Conservation (phyloP, 371 early-diverging fungal species). For the Mucor racemosus region DNA sequence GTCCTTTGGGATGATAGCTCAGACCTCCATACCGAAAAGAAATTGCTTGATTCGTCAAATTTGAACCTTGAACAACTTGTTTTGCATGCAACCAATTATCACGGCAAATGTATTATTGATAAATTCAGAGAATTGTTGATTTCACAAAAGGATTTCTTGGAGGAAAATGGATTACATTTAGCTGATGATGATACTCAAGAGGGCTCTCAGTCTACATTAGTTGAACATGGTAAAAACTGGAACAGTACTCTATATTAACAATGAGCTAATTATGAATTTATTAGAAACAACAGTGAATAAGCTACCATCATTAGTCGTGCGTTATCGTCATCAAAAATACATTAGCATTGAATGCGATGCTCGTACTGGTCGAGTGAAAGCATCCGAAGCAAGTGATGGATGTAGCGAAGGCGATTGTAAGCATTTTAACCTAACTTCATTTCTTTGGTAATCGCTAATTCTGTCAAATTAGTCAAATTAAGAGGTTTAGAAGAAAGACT, state of each 20-base stretch:
- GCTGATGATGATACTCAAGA: constrained; percentile 23
- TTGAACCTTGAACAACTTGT: constrained; percentile 56
- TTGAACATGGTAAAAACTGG: background rate
- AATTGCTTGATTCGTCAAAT: constrained; percentile 50
- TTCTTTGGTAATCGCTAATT: background rate
- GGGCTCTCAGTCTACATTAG: background rate
- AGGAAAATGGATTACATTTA: constrained; percentile 41
- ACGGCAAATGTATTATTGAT: constrained; percentile 53
- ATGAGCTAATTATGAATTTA: background rate
- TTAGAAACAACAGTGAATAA: background rate
- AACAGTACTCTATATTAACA: background rate
- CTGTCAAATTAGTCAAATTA: constrained; percentile 36
- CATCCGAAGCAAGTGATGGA: constrained; percentile 54
- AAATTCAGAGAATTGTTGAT: constrained; percentile 49
- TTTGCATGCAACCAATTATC: constrained; percentile 54
- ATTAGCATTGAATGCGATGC: constrained; percentile 59
- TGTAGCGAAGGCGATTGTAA: constrained; percentile 61
- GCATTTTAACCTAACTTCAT: background rate
- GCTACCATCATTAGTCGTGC: constrained; percentile 45
- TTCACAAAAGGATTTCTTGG: constrained; percentile 37
- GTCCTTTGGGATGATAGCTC: constrained; percentile 43
- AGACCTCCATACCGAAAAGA: constrained; percentile 36
- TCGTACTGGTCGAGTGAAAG: constrained; percentile 60
- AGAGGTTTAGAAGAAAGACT: constrained; percentile 45
- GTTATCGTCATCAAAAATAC: constrained; percentile 58